phyloP scores from a whole-genome alignment of 768 basidiomycete genomes.

The Rhodosporidiobolus sp. region DNA sequence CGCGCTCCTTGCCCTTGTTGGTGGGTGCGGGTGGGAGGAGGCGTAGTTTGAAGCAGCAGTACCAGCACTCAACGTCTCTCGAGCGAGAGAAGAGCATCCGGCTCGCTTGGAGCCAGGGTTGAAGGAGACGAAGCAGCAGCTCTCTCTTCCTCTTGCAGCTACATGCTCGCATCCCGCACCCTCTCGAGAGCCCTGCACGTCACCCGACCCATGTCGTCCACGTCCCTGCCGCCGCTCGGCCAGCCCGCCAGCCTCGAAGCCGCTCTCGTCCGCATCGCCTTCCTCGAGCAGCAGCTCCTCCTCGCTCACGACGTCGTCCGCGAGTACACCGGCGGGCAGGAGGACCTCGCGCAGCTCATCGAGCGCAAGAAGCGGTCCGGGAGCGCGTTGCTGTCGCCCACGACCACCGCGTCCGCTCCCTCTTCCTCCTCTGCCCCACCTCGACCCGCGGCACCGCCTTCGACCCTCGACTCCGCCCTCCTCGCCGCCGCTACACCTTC shows the following conservation, averaged over 20 bases:
- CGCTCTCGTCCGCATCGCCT: slow-evolving; percentile 11
- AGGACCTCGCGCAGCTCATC: too few species aligned
- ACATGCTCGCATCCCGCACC: not conserved
- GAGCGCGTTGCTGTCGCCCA: too few species aligned
- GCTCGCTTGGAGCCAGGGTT: not conserved
- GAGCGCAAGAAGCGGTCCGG: too few species aligned
- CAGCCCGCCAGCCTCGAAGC: slow-evolving; percentile 11
- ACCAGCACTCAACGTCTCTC: slow-evolving; percentile 34
- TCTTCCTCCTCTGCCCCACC: too few species aligned
- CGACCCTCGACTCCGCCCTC: not conserved
- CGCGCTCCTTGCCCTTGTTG: slow-evolving; percentile 15
- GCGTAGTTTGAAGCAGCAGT: slow-evolving; percentile 29
- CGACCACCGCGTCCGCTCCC: too few species aligned
- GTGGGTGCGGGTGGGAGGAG: slow-evolving; percentile 20
- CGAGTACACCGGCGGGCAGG: not conserved
- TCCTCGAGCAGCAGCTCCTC: slow-evolving; percentile 13
- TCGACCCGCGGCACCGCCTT: too few species aligned
- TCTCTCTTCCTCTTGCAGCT: not conserved
- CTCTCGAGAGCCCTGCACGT: not conserved
- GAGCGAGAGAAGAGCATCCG: slow-evolving; percentile 9
- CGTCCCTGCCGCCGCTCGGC: not conserved
- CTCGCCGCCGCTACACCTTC: not conserved
- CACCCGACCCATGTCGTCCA: not conserved
- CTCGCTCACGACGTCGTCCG: slow-evolving; percentile 3
- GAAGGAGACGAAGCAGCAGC: not conserved